Percentiles rank a stretch among this genome's conserved stretches.
These are phyloP conservation scores for Mediolabrus comicus DNA, from an alignment of 108 stramenopile genomes.

Conservation along the genomic window DNA sequence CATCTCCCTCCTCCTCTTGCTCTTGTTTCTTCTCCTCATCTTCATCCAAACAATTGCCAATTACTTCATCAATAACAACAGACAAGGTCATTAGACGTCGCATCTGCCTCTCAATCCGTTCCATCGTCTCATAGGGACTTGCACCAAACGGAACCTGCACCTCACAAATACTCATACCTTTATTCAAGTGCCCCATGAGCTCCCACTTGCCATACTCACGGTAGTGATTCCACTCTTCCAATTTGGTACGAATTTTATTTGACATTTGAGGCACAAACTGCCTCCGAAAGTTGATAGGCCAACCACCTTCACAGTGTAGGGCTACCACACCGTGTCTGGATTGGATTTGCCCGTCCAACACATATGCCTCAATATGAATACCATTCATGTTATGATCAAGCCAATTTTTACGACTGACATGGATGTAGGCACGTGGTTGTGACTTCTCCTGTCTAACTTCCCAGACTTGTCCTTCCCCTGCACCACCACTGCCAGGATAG, in stretches of 20 bases:
- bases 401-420: background rate
- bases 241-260: background rate
- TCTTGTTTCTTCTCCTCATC: background rate
- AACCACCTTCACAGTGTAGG: background rate
- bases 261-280: background rate
- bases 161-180: background rate
- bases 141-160: constrained; percentile 1
- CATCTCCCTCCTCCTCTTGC: too few relatives aligned
- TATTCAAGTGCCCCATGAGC: background rate
- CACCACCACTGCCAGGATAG: too few relatives aligned
- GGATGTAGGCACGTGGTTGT: background rate
- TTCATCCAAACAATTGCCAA: background rate
- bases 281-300: background rate
- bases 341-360: background rate
- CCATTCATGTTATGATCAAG: background rate
- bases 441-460: background rate
- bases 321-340: background rate
- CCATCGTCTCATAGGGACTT: background rate
- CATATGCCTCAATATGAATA: background rate
- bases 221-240: background rate
- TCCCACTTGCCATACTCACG: background rate
- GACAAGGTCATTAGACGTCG: background rate
- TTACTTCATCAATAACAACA: background rate
- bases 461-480: background rate
- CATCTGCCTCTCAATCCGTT: background rate